phyloP scores from a whole-genome alignment of 1,284 basidiomycete genomes.

The Volvariella volvacea region DNA sequence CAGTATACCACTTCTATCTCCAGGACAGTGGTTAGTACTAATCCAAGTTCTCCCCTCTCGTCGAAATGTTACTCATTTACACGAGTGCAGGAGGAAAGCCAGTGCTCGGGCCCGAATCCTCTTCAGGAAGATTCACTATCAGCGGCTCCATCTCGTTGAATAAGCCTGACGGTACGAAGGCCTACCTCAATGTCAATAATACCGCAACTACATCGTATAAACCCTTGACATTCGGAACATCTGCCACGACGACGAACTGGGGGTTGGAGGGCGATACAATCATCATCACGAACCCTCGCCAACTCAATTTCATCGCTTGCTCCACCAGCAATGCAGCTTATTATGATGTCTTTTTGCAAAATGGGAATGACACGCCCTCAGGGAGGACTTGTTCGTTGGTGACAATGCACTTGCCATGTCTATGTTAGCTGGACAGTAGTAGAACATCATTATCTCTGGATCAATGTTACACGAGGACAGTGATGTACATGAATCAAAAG shows the following conservation, averaged over 20 bases:
- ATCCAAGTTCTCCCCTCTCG: neutral
- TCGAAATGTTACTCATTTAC: neutral
- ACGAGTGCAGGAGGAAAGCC: constrained; percentile 32
- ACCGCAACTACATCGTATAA: constrained; percentile 41
- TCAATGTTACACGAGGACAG: too few relatives aligned
- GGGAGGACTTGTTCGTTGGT: constrained; percentile 36
- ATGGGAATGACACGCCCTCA: constrained; percentile 42
- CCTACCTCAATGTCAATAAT: constrained; percentile 43
- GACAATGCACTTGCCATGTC: constrained; percentile 46
- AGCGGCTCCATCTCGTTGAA: constrained; percentile 39
- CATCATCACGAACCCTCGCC: constrained; percentile 42
- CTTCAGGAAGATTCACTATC: constrained; percentile 46
- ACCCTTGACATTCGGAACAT: constrained; percentile 36
- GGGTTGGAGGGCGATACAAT: constrained; percentile 55
- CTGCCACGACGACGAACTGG: constrained; percentile 48
- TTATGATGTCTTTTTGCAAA: constrained; percentile 45
- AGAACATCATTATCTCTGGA: neutral
- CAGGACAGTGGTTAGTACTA: constrained; percentile 37
- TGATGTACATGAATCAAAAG: too few relatives aligned
- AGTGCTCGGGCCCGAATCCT: constrained; percentile 46
- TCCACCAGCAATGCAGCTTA: constrained; percentile 31
- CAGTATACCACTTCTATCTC: constrained; percentile 53
- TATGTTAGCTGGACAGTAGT: too few relatives aligned
- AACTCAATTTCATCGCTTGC: constrained; percentile 54
- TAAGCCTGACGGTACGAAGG: constrained; percentile 30